A percentile compares a stretch with the other conserved stretches of the same genome.
Conservation (phyloP, 2,329 filamentous ascomycete species). For the Claviceps sp. region DNA sequence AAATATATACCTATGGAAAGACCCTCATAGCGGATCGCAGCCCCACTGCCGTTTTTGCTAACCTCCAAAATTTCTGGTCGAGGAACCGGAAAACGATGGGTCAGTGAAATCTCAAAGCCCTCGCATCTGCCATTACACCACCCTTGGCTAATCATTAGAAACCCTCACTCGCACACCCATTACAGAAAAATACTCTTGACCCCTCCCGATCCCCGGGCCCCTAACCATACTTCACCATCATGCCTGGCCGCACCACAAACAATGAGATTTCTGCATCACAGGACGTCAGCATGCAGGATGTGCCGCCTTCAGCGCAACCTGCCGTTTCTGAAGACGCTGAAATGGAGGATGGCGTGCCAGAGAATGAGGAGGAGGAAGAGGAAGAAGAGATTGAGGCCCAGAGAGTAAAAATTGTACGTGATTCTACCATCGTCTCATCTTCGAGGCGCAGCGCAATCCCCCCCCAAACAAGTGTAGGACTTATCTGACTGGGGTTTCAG, state of each 20-base stretch:
- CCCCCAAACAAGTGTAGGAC: neutral
- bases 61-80: slow-evolving; percentile 8
- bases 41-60: neutral
- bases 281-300: slow-evolving; percentile 33
- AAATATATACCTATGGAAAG: rapidly evolving
- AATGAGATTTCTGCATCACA: slow-evolving; percentile 17
- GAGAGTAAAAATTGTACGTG: slow-evolving; percentile 47
- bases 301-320: slow-evolving; percentile 24
- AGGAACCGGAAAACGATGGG: neutral
- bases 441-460: neutral
- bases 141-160: neutral
- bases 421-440: neutral
- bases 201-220: neutral
- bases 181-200: neutral
- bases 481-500: slow-evolving; percentile 30
- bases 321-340: slow-evolving; percentile 22
- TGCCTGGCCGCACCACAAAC: slow-evolving; percentile 28
- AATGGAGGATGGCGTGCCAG: slow-evolving; percentile 15
- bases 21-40: neutral
- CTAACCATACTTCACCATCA: slow-evolving; percentile 8
- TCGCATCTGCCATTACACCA: neutral
- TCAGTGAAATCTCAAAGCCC: neutral
- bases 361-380: slow-evolving; percentile 18
- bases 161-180: no score
- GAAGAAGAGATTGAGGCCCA: slow-evolving; percentile 37